Base-by-base conservation (phyloP, 345 rosid species). In the Microthlaspi erraticum region DNA sequence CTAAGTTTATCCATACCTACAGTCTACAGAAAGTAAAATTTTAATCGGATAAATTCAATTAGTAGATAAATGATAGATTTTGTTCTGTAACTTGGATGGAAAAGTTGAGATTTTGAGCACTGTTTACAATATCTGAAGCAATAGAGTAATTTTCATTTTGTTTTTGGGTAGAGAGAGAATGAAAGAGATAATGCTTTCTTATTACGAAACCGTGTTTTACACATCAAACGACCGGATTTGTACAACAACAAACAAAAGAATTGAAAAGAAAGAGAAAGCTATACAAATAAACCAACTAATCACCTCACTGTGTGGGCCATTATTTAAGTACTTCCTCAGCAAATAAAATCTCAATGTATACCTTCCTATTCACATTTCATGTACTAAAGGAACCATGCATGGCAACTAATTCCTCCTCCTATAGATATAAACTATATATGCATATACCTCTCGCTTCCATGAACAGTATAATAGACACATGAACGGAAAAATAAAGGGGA, bases 281-380 rank as follows among this genome's bases (percentile, higher is more conserved):
- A 65, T 49, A 73, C 72, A 73, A 72, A 72, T 72, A 55, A 56
- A 57, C 60, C 65, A 73, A 65, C 53, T 48, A 73, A 73, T 65
- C 45, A 65, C 64, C 49, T 64, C 71, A 55, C 4, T 16, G 8
- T 66, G 78, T 74, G 78, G 72, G 62, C 49, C 78, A 66, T 59
- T 74, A 66, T 74, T 66, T 74, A 74, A 59, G 78, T 66, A 58
- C 11, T 19, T 66, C 46, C 61, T 66, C 72, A 58, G 48, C 46
- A 74, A 66, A 66, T 32, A 50, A 50, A 66, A 52, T 66, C 78
- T 59, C 68, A 74, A 50, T 43, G 56, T 67, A 23, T 23, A 67
- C 48, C 63, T 60, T 74, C 49, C 62, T 74, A 67, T 67, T 67
- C 73, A 74, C 73, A 67, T 67, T 74, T 74, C 61, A 66, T 67